phyloP scores from a whole-genome alignment of 345 rosid species.

The Excoecaria cochinchinensis region DNA sequence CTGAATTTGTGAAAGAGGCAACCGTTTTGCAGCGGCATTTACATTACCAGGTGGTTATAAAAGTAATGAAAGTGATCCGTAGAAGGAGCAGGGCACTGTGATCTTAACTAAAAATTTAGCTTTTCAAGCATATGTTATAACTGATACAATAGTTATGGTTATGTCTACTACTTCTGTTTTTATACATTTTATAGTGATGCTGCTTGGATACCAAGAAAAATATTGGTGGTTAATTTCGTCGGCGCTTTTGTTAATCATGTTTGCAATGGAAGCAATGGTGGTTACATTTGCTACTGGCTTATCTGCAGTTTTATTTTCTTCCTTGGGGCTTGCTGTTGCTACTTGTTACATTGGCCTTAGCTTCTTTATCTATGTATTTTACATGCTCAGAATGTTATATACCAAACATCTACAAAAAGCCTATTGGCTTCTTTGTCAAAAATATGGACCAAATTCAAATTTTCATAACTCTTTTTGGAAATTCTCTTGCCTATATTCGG shows the following conservation, averaged over 20 bases:
- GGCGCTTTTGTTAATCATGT: not conserved
- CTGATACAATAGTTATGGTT: conserved; percentile 11
- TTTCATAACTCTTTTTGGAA: no score
- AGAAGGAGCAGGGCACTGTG: not conserved
- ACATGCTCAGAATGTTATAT: not conserved
- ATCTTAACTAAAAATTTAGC: not conserved
- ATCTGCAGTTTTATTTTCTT: not conserved
- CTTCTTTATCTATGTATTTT: not conserved
- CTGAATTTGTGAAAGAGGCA: no score
- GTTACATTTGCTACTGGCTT: not conserved
- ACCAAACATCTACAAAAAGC: no score
- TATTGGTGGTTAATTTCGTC: not conserved
- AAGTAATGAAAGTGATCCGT: not conserved
- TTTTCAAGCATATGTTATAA: conserved; percentile 2
- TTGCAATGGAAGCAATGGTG: not conserved
- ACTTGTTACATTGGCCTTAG: not conserved
- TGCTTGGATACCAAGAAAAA: not conserved
- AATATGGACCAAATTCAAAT: no score
- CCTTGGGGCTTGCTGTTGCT: not conserved
- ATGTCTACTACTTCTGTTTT: not conserved
- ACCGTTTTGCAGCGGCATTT: conserved; percentile 25
- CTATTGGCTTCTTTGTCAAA: no score
- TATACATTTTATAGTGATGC: not conserved
- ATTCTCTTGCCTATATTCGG: no score
- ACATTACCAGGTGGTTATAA: conserved; percentile 26